Evolutionary conservation across 1,284 basidiomycete species (phyloP).

Genomic region (Pisolithus thermaeus): DNA sequence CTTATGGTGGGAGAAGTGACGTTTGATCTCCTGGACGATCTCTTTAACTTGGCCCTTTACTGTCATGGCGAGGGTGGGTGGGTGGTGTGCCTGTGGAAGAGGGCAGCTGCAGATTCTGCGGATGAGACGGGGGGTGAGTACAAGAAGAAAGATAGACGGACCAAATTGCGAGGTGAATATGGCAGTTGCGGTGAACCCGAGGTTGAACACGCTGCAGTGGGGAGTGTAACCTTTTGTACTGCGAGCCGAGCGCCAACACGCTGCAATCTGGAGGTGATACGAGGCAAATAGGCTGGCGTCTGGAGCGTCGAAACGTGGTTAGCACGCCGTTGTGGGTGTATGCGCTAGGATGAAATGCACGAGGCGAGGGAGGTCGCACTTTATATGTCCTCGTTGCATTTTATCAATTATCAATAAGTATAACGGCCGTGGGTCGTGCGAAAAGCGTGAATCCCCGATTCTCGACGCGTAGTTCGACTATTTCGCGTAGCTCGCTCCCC

Average conservation of each 20-base stretch:
- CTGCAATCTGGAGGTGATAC: not conserved
- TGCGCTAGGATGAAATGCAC: too few relatives aligned
- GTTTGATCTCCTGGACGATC: slow-evolving; percentile 29
- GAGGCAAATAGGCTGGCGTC: too few relatives aligned
- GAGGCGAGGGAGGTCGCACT: too few relatives aligned
- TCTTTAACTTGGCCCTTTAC: slow-evolving; percentile 28
- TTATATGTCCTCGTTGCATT: too few relatives aligned
- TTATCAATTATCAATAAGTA: too few relatives aligned
- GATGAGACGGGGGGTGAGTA: slow-evolving; percentile 2
- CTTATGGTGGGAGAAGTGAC: slow-evolving; percentile 22
- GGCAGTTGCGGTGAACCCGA: not conserved
- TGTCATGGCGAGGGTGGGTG: slow-evolving; percentile 17
- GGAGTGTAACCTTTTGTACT: slow-evolving; percentile 2
- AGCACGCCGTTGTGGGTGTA: too few relatives aligned
- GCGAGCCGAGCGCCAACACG: not conserved
- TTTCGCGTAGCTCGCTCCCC: too few relatives aligned
- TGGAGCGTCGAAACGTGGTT: not conserved
- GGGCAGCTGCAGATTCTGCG: too few relatives aligned
- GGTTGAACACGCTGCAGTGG: slow-evolving; percentile 8
- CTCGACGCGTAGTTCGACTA: too few relatives aligned
- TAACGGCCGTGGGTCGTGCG: too few relatives aligned
- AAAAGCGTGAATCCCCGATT: too few relatives aligned
- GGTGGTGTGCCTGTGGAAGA: not conserved
- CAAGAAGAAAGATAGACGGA: not conserved
- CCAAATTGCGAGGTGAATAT: not conserved